Evolutionary conservation across 768 basidiomycete species (phyloP).

Genomic region (Lepiota venenata): DNA sequence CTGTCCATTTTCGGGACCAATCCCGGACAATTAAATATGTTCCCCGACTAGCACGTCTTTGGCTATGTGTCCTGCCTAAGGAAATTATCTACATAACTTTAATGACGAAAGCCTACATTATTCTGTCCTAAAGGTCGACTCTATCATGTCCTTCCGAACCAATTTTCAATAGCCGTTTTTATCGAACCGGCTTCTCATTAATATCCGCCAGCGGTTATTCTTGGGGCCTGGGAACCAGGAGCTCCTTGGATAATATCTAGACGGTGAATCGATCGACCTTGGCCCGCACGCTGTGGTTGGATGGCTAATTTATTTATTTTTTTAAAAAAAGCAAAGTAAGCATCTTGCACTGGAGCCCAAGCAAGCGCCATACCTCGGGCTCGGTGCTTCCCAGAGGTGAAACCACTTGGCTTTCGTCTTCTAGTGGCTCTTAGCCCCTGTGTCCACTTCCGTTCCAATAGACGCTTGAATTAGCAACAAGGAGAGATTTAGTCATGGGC

Average conservation of each 20-base stretch:
- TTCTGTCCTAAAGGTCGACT: no score
- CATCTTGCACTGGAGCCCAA: background rate
- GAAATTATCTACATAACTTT: background rate
- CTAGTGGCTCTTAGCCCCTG: constrained; percentile 5
- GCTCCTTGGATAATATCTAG: no score
- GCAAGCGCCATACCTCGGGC: constrained; percentile 1
- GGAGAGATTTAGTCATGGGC: background rate
- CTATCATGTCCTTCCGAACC: no score
- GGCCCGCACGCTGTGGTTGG: no score
- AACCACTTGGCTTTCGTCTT: constrained; percentile 5
- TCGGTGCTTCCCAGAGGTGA: background rate
- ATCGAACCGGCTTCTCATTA: no score
- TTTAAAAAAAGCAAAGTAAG: no score
- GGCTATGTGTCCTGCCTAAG: background rate
- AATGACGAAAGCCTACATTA: no score
- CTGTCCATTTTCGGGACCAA: background rate
- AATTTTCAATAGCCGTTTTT: no score
- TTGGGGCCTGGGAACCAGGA: no score
- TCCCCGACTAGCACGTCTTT: constrained; percentile 4
- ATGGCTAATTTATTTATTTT: no score
- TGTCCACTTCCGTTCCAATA: background rate
- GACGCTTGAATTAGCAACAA: background rate
- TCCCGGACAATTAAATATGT: background rate
- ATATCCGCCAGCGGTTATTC: no score
- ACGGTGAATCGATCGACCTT: no score